Evolutionary conservation across 1,284 basidiomycete species (phyloP).

Genomic region (Sanghuangporus weigelae): DNA sequence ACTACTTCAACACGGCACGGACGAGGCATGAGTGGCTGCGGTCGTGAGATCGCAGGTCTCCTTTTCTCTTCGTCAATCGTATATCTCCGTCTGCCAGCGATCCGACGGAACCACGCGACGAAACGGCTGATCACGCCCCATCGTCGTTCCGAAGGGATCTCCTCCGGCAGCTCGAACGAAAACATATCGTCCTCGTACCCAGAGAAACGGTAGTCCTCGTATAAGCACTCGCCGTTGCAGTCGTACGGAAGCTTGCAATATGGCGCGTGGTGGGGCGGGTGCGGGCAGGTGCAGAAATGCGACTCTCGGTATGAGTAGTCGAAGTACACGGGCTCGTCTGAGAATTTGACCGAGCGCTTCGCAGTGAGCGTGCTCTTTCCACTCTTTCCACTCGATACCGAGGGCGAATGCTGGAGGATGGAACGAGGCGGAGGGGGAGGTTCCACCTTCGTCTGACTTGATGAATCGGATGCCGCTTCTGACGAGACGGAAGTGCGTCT

Average conservation of each 20-base stretch:
- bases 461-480: constrained; percentile 72
- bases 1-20: not conserved
- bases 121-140: constrained; percentile 16
- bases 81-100: constrained; percentile 7
- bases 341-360: constrained; percentile 19
- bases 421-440: constrained; percentile 10
- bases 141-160: constrained; percentile 13
- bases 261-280: constrained; percentile 3
- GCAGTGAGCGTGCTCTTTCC: constrained; percentile 16
- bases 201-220: constrained; percentile 8
- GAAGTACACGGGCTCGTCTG: constrained; percentile 18
- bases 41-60: constrained; percentile 13
- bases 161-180: constrained; percentile 16
- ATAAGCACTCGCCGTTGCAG: constrained; percentile 15
- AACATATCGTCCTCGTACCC: constrained; percentile 19
- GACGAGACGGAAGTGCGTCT: constrained; percentile 78
- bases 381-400: constrained; percentile 16
- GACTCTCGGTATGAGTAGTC: constrained; percentile 17
- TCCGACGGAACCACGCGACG: constrained; percentile 15
- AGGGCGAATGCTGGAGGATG: constrained; percentile 16
- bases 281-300: constrained; percentile 7
- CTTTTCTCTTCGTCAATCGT: constrained; percentile 15
- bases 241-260: constrained; percentile 14
- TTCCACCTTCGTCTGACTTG: constrained; percentile 35
- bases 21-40: constrained; percentile 11